phyloP scores from a whole-genome alignment of 805 yeast species.

The Zygosaccharomyces bailii region DNA sequence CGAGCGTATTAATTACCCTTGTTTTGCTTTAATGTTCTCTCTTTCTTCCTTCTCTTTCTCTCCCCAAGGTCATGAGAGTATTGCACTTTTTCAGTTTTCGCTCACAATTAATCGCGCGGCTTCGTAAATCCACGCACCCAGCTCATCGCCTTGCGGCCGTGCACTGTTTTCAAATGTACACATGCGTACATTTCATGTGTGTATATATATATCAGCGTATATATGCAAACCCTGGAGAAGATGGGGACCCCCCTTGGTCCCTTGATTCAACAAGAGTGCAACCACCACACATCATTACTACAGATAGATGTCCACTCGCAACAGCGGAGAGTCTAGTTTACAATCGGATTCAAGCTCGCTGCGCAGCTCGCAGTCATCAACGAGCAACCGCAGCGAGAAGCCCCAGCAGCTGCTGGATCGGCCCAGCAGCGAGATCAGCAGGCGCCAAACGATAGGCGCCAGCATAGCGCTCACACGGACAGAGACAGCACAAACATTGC shows the following conservation, averaged over 20 bases:
- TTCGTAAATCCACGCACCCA: constrained; percentile 7
- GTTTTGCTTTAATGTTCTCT: too few relatives aligned
- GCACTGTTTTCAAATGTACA: neutral
- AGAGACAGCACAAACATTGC: constrained; percentile 71
- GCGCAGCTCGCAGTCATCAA: constrained; percentile 1
- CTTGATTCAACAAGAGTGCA: too few relatives aligned
- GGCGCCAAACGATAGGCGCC: neutral
- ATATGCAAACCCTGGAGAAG: neutral
- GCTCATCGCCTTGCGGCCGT: constrained; percentile 2
- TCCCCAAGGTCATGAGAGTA: neutral
- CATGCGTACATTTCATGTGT: neutral
- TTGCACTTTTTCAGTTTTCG: neutral
- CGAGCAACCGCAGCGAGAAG: constrained; percentile 3
- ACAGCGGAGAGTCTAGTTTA: neutral
- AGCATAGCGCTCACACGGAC: constrained; percentile 44
- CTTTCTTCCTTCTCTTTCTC: neutral
- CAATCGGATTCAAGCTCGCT: neutral
- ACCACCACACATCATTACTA: neutral
- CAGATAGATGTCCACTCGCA: neutral
- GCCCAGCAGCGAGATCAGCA: constrained; percentile 1
- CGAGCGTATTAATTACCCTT: too few relatives aligned
- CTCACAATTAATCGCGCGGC: constrained; percentile 8
- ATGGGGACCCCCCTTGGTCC: neutral
- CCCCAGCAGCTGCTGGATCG: constrained; percentile 5
- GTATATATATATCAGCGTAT: neutral